phyloP scores from a whole-genome alignment of 495 filamentous ascomycete genomes.

The Copromyces sp. region DNA sequence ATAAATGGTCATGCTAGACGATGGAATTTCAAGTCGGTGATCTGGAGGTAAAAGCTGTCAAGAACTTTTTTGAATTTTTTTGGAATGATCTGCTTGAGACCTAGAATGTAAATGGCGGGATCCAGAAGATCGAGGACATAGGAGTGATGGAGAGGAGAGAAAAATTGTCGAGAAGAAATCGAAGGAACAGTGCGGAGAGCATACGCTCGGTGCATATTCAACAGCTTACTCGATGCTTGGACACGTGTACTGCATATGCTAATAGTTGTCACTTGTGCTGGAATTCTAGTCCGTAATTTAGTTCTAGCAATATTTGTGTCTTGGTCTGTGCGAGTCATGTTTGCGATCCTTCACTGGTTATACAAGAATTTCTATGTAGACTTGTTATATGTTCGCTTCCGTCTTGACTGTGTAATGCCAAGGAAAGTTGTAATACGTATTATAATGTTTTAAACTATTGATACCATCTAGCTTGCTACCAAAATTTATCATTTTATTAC shows the following conservation, averaged over 20 bases:
- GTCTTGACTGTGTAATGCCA: background rate
- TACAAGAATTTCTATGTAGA: background rate
- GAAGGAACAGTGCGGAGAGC: background rate
- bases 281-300: background rate
- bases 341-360: background rate
- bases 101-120: background rate
- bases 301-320: background rate
- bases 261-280: background rate
- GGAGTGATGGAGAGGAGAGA: background rate
- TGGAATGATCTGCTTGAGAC: background rate
- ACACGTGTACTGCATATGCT: background rate
- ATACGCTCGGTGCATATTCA: background rate
- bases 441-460: background rate
- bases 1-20: background rate
- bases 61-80: background rate
- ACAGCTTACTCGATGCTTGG: background rate
- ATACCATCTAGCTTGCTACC: background rate
- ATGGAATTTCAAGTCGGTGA: background rate
- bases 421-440: background rate
- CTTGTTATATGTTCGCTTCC: background rate
- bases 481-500: background rate
- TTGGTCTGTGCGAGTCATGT: background rate
- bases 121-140: background rate
- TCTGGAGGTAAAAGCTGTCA: background rate
- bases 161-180: background rate